Percentiles rank a stretch among this genome's conserved stretches.
These are phyloP conservation scores for Erigeron philadelphicus DNA, from an alignment of 140 eudicot species.

Conservation along the genomic window DNA sequence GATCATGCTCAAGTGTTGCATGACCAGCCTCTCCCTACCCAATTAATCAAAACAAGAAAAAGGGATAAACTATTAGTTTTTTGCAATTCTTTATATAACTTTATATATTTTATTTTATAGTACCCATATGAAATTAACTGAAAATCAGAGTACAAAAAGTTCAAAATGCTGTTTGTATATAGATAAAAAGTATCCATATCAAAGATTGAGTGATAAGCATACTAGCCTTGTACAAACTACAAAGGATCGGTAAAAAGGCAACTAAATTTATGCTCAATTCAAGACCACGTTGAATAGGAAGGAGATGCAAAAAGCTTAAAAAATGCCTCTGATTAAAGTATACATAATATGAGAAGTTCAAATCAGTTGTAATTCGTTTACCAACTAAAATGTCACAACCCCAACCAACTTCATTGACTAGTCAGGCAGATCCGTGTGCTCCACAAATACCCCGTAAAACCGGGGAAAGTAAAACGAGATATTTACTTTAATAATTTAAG, in stretches of 20 bases:
- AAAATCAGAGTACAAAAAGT: not conserved
- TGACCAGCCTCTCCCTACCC: constrained; percentile 39
- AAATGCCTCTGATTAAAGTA: constrained; percentile 3
- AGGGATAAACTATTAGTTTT: not conserved
- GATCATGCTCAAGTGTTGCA: constrained; percentile 33
- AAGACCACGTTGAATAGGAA: not conserved
- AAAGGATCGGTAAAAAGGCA: not conserved
- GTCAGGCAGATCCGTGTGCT: too few species aligned
- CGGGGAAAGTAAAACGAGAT: not conserved
- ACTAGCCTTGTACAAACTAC: not conserved
- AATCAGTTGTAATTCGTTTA: not conserved
- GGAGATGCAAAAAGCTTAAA: not conserved
- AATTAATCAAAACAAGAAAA: constrained; percentile 1
- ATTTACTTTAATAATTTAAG: too few species aligned
- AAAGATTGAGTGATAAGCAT: not conserved
- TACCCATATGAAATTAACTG: not conserved
- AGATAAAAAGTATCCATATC: not conserved
- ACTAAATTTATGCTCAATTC: not conserved
- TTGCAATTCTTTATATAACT: not conserved
- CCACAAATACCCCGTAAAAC: too few species aligned
- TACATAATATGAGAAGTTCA: not conserved
- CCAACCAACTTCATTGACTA: too few species aligned
- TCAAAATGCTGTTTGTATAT: not conserved
- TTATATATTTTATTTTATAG: not conserved
- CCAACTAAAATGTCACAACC: not conserved